Evolutionary conservation across 805 yeast species (phyloP), one percentile per base, ranked within the genome.

Genomic region (Candida hungchunana): DNA sequence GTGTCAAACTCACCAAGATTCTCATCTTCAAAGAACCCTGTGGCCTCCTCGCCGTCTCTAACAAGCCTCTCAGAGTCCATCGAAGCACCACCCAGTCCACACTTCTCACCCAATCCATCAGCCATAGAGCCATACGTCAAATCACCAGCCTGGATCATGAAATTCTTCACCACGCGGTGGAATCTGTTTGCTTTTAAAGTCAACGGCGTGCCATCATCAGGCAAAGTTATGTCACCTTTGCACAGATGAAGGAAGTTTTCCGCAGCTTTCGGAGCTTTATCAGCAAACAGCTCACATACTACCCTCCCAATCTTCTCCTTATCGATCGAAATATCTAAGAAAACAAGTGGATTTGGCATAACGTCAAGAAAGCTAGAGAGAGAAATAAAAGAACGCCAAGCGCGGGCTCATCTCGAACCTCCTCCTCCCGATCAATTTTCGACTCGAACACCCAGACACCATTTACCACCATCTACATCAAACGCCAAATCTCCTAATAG

Each of bases 141-240:
- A 51, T 79, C 85, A 26, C 89, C 89, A 4, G 76, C 78, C 55
- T 82, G 89, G 13, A 82, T 60, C 66, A 81, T 74, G 51, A 83
- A 83, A 53, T 79, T 82, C 50, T 73, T 77, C 34, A 82, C 64
- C 3, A 80, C 74, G 37, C 85, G 63, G 47, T 79, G 82, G 55
- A 84, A 79, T 26, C 57, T 62, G 26, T 69, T 73, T 15, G 63
- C 54, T 41, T 69, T 63, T 38, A 64, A 73, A 1, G 64, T 47
- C 13, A 68, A 48, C 6, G 32, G 36, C 13, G 44, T 40, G 5
- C 54, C 60, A 18, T 48, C 42, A 7, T 45, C 39, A 4, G 40
- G 38, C 7, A 43, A 21, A 1, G 46, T 44, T 5, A 46, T 33
- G 29, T 62, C 64, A 9, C 69, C 64, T 18, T 51, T 46, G 47